Percentiles rank a stretch among this genome's conserved stretches.
Evolutionary conservation across 768 basidiomycete genomes (phyloP).

Genomic region (Pleurotus salmoneostramineus): DNA sequence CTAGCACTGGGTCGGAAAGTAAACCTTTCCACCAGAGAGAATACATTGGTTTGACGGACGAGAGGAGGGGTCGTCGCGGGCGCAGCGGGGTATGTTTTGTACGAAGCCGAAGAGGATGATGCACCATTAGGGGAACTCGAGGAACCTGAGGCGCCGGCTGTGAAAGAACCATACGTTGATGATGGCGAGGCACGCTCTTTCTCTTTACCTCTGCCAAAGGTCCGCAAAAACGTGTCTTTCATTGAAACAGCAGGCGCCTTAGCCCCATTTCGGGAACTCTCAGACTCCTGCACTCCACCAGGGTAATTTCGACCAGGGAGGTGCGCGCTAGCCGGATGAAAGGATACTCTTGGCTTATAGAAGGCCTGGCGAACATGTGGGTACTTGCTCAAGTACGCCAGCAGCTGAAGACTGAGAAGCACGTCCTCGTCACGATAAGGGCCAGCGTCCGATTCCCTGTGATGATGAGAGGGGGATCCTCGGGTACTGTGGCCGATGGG

Average conservation of each 20-base stretch:
- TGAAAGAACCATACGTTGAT: not conserved
- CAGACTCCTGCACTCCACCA: slow-evolving; percentile 6
- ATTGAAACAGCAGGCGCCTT: slow-evolving; percentile 5
- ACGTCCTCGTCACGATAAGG: slow-evolving; percentile 96
- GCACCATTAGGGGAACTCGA: not conserved
- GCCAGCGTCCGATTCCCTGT: slow-evolving; percentile 34
- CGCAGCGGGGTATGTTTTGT: slow-evolving; percentile 14
- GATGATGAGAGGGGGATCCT: slow-evolving; percentile 18
- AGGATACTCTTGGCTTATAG: slow-evolving; percentile 82
- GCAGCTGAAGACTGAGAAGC: slow-evolving; percentile 81
- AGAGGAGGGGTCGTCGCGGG: slow-evolving; percentile 14
- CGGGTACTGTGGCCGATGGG: slow-evolving; percentile 24
- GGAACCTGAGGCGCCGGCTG: not conserved
- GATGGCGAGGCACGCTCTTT: slow-evolving; percentile 27
- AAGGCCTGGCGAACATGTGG: slow-evolving; percentile 96
- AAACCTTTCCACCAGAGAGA: slow-evolving; percentile 93
- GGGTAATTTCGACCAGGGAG: slow-evolving; percentile 25
- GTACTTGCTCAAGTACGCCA: slow-evolving; percentile 97
- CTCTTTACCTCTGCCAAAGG: slow-evolving; percentile 45
- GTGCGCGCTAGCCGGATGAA: slow-evolving; percentile 68
- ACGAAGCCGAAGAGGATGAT: slow-evolving; percentile 7
- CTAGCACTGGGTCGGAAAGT: slow-evolving; percentile 89
- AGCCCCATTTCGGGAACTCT: slow-evolving; percentile 10
- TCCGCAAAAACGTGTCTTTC: slow-evolving; percentile 37
- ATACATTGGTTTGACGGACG: slow-evolving; percentile 79